phyloP scores from a whole-genome alignment of 495 filamentous ascomycete species.

The Parmelia sp. region DNA sequence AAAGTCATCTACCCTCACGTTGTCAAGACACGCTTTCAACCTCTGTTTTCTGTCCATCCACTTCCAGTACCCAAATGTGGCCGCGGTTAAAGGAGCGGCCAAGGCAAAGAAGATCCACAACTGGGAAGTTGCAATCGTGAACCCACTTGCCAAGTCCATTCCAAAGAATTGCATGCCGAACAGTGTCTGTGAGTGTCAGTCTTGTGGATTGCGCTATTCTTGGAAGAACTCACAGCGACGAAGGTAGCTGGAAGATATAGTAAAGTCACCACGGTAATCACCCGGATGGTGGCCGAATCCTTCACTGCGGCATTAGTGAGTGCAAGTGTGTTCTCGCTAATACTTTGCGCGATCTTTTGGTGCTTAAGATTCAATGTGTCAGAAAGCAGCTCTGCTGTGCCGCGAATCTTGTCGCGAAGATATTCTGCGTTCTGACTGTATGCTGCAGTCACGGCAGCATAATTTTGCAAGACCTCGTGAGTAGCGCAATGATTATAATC shows the following conservation, averaged over 20 bases:
- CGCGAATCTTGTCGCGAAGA: conserved; percentile 2
- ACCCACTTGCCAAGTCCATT: background rate
- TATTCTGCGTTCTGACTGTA: conserved; percentile 10
- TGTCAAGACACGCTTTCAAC: too few relatives aligned
- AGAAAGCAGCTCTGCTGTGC: background rate
- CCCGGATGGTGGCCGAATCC: conserved; percentile 11
- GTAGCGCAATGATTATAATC: background rate
- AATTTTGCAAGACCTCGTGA: background rate
- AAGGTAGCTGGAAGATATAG: conserved; percentile 10
- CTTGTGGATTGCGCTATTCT: background rate
- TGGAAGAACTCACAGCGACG: background rate
- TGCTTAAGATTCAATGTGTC: conserved; percentile 13
- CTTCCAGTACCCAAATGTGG: conserved; percentile 9
- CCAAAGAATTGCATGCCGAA: conserved; percentile 11
- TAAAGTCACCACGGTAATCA: conserved; percentile 13
- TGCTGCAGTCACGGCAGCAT: background rate
- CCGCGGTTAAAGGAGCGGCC: background rate
- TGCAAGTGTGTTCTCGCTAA: conserved; percentile 5
- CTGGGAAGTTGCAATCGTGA: background rate
- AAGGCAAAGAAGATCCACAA: conserved; percentile 10
- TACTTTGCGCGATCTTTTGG: conserved; percentile 4
- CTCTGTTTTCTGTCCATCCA: conserved; percentile 6
- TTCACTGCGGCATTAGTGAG: conserved; percentile 1
- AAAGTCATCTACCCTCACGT: too few relatives aligned
- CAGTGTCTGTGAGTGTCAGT: background rate